phyloP scores from a whole-genome alignment of 352 stramenopile species.

The Phytophthora pseudosyringae region DNA sequence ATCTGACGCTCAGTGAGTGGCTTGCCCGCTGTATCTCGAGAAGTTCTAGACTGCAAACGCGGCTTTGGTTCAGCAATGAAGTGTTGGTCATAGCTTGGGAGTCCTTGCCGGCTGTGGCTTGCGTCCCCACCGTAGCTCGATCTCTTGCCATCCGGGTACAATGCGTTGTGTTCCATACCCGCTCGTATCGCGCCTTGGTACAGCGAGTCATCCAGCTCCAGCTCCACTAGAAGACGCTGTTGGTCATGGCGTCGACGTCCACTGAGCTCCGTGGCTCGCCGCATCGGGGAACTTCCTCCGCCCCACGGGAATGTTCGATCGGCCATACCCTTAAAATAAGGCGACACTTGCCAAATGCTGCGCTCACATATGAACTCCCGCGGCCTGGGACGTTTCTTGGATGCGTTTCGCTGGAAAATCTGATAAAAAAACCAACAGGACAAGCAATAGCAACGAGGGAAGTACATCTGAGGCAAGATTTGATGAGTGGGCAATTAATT shows the following conservation, averaged over 20 bases:
- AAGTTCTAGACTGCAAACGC: slow-evolving; percentile 8
- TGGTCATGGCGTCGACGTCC: slow-evolving; percentile 42
- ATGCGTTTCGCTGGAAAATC: slow-evolving; percentile 26
- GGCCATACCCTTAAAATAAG: slow-evolving; percentile 33
- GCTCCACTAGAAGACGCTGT: slow-evolving; percentile 63
- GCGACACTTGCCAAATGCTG: slow-evolving; percentile 25
- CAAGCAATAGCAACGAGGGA: slow-evolving; percentile 14
- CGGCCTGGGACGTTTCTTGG: slow-evolving; percentile 14
- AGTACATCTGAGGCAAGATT: slow-evolving; percentile 1
- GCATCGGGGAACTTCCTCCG: slow-evolving; percentile 1
- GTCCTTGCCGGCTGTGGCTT: slow-evolving; percentile 8
- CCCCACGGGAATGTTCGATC: slow-evolving; percentile 18
- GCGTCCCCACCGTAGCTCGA: not conserved
- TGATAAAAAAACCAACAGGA: slow-evolving; percentile 18
- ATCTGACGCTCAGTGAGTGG: slow-evolving; percentile 18
- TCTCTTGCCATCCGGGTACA: slow-evolving; percentile 8
- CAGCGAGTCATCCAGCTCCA: slow-evolving; percentile 67
- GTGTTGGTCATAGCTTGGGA: slow-evolving; percentile 22
- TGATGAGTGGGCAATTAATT: slow-evolving; percentile 18
- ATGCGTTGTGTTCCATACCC: slow-evolving; percentile 6
- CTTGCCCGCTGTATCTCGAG: slow-evolving; percentile 16
- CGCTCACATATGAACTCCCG: not conserved
- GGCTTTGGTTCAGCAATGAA: slow-evolving; percentile 10
- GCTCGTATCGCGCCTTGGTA: slow-evolving; percentile 25
- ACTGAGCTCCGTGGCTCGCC: slow-evolving; percentile 16